phyloP scores from a whole-genome alignment of 306 rosid species.

The Trichosanthes cucumerina region DNA sequence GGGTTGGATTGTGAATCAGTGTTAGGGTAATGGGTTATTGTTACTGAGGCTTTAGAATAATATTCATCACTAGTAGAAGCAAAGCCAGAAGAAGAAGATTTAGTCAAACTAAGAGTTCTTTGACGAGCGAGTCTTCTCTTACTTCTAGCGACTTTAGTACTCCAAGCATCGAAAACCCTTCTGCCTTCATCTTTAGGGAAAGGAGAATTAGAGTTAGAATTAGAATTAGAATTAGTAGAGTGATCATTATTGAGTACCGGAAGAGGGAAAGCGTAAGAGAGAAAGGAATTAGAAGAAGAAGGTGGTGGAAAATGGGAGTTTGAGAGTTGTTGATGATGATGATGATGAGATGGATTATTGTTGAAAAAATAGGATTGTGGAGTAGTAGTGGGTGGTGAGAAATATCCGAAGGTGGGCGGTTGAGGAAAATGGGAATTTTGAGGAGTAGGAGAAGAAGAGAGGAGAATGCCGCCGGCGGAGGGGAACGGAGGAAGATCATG shows the following conservation, averaged over 20 bases:
- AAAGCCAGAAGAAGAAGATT: conserved; percentile 7
- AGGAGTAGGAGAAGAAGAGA: not conserved
- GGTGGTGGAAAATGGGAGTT: not conserved
- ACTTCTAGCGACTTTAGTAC: conserved; percentile 25
- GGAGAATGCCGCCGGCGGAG: not conserved
- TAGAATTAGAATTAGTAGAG: not conserved
- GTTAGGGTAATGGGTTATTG: not conserved
- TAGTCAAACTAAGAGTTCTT: conserved; percentile 13
- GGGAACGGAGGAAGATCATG: not conserved
- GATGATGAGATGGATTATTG: not conserved
- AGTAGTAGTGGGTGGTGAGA: not conserved
- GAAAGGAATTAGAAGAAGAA: not conserved
- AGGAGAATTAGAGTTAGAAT: not conserved
- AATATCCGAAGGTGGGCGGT: not conserved
- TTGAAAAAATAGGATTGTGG: not conserved
- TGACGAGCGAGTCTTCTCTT: conserved; percentile 37
- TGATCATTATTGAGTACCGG: too few relatives aligned
- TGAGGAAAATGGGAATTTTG: not conserved
- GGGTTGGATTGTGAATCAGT: not conserved
- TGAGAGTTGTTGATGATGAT: not conserved
- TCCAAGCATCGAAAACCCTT: conserved; percentile 13
- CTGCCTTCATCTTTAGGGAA: conserved; percentile 1
- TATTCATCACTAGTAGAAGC: not conserved
- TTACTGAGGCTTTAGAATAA: not conserved
- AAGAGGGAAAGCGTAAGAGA: not conserved